These are phyloP conservation scores for Spongiforma sp. DNA, from an alignment of 1,284 basidiomycete genomes.

Conservation along the genomic window DNA sequence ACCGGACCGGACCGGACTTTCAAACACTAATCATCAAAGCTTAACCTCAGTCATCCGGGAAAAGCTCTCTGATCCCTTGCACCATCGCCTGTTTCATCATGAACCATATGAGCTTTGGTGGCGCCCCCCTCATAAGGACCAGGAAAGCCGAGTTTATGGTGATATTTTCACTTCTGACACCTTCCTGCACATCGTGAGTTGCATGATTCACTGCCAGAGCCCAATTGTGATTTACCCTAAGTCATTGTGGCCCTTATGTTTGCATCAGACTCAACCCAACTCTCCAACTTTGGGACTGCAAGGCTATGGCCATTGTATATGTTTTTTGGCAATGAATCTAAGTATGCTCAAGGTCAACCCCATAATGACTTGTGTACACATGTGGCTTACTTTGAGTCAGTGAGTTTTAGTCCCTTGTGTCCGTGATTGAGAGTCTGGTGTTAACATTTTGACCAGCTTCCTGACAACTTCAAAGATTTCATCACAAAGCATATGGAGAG, in stretches of 20 bases:
- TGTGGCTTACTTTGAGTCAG: not conserved
- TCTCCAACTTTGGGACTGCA: conserved; percentile 31
- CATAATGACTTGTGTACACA: not conserved
- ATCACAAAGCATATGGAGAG: not conserved
- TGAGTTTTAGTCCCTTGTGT: not conserved
- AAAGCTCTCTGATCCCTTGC: not conserved
- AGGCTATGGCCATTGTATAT: conserved; percentile 37
- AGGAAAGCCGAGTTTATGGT: not conserved
- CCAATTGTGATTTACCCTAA: not conserved
- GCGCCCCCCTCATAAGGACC: not conserved
- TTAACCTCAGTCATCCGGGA: not conserved
- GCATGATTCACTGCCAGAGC: not conserved
- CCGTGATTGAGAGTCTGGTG: not conserved
- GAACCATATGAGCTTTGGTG: not conserved
- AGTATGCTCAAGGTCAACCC: not conserved
- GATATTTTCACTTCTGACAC: not conserved
- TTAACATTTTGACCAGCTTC: not conserved
- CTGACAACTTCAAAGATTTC: not conserved
- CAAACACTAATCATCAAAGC: no score
- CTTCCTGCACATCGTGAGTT: not conserved
- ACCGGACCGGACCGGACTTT: no score
- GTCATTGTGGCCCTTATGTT: conserved; percentile 32
- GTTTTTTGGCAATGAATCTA: conserved; percentile 30
- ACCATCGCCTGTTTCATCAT: not conserved
- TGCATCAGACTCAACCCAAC: conserved; percentile 37